A percentile compares a stretch with the other conserved stretches of the same genome.
phyloP scores from a whole-genome alignment of 73 alveolate species.

The Tetrahymena borealis region DNA sequence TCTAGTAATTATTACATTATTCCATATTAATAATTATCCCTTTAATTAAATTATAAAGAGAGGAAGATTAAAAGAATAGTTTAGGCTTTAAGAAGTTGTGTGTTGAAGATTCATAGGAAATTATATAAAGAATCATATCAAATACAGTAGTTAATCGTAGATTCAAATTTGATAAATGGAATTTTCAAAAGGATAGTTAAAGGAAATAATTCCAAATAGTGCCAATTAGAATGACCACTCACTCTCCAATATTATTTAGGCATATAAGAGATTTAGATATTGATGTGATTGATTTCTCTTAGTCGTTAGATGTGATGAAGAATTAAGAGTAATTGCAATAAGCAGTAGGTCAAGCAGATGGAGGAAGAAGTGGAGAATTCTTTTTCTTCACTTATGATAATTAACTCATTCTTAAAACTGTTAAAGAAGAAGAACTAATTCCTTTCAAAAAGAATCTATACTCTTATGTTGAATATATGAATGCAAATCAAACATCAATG shows the following conservation, averaged over 20 bases:
- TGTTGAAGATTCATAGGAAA: background rate
- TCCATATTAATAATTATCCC: too few species aligned
- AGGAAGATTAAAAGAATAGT: background rate
- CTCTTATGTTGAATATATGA: slow-evolving; percentile 31
- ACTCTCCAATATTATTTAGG: background rate
- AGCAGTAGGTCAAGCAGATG: slow-evolving; percentile 11
- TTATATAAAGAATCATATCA: background rate
- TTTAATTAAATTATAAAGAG: background rate
- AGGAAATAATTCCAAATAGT: background rate
- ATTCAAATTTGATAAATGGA: background rate
- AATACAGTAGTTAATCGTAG: background rate
- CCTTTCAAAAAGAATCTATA: slow-evolving; percentile 16
- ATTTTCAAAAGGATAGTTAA: background rate
- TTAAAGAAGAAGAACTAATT: slow-evolving; percentile 8
- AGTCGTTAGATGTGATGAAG: background rate
- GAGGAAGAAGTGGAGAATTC: slow-evolving; percentile 44
- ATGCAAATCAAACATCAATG: background rate
- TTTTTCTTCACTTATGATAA: slow-evolving; percentile 39
- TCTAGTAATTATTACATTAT: background rate
- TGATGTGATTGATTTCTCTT: background rate
- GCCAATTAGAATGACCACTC: background rate
- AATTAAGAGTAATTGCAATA: background rate
- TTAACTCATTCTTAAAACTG: slow-evolving; percentile 20
- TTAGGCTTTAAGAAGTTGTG: background rate
- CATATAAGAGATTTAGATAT: background rate